These are phyloP conservation scores for Ceratobasidium sp. DNA, from an alignment of 1,284 basidiomycete species.

Conservation along the genomic window DNA sequence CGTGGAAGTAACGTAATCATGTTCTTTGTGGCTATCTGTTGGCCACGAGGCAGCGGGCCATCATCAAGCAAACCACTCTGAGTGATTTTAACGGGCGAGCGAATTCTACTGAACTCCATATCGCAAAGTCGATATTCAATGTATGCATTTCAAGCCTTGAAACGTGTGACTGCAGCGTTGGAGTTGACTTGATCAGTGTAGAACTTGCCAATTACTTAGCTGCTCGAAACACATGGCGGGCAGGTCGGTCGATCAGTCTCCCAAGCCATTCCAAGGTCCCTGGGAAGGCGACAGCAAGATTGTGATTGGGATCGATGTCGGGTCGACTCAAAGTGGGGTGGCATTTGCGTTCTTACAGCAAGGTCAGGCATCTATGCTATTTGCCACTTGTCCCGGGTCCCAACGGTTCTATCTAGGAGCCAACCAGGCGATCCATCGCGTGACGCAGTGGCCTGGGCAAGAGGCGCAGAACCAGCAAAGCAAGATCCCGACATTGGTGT, in stretches of 20 bases:
- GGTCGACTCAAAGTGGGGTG: conserved; percentile 37
- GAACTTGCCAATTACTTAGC: too few species aligned
- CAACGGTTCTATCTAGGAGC: not conserved
- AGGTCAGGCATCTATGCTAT: not conserved
- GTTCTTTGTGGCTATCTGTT: too few species aligned
- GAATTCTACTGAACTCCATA: too few species aligned
- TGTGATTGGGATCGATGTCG: conserved; percentile 39
- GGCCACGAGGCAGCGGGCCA: too few species aligned
- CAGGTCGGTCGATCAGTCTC: conserved; percentile 1
- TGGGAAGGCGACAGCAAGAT: conserved; percentile 42
- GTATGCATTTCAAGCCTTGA: too few species aligned
- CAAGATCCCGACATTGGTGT: conserved; percentile 42
- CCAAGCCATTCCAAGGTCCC: conserved; percentile 24
- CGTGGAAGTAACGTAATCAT: too few species aligned
- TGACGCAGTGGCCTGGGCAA: conserved; percentile 44
- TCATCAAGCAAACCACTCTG: too few species aligned
- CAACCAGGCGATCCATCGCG: conserved; percentile 19
- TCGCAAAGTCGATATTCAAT: too few species aligned
- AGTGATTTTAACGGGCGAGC: too few species aligned
- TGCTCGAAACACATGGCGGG: not conserved
- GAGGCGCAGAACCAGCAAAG: conserved; percentile 17
- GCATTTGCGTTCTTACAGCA: conserved; percentile 35
- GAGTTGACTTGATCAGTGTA: too few species aligned
- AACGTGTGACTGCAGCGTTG: too few species aligned
- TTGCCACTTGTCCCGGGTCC: not conserved